Base-by-base conservation (phyloP, 495 filamentous ascomycete species). In the Aspergillus nidulans region DNA sequence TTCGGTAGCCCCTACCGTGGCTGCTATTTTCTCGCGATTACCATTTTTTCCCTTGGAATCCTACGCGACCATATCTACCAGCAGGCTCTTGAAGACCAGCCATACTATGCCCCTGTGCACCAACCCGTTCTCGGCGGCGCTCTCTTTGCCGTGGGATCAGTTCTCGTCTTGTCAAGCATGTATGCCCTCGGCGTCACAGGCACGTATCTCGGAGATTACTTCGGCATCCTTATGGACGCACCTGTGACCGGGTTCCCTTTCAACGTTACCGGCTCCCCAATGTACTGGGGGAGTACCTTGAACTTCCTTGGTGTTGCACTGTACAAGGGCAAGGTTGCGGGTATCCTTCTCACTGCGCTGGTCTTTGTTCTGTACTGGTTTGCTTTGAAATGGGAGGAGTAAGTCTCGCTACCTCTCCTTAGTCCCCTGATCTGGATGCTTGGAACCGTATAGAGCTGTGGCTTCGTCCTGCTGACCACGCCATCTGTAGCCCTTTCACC, bases 181-280 rank as follows among this genome's bases (percentile, higher is more conserved):
- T 96, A 85, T 83, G 87, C 85, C 24, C 81, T 98, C n/a, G 94
- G 94, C 41, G 78, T 98, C 56, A 97, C 94, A 9, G 95, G 94
- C 52, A 98, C 94, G 59, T 98, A 97, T 69, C 77, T 98, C 23
- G 94, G 94, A 53, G 94, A 98, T 75, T 98, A 98, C 76, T 98
- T 96, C 63, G 94, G 94, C 34, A 97, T 98, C 66, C 77, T 98
- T 58, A 95, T 97, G 94, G 91, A 97, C 65, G 78, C 83, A 63
- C 90, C 89, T 44, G 91, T 98, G 41, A 95, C 90, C 5, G 84
- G 87, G 10, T 98, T 98, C 68, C 94, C 94, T 1, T 98, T 98
- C 83, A 97, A 91, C 71, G 75, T 97, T 49, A 92, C 87, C 23
- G 83, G 84, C 57, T 88, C 91, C 34, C 94, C 94, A 38, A 98